These are phyloP conservation scores for Diaporthe velutina DNA, from an alignment of 2,329 filamentous ascomycete genomes.

Conservation along the genomic window DNA sequence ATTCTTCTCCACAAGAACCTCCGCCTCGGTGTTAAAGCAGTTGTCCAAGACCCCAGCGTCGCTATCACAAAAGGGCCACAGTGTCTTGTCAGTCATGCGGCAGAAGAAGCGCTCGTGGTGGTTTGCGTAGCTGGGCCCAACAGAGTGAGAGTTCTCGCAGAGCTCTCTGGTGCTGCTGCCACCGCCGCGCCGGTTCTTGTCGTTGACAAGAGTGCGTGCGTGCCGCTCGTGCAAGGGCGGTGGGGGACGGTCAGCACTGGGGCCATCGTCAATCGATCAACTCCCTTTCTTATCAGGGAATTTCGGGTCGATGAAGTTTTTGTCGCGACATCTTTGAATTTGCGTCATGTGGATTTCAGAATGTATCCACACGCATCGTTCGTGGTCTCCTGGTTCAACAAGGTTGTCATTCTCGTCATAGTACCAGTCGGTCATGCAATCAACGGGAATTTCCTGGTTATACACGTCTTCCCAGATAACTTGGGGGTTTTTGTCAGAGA, in stretches of 20 bases:
- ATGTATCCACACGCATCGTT: neutral
- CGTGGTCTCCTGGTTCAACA: neutral
- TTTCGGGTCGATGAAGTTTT: too few species aligned
- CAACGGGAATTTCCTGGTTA: neutral
- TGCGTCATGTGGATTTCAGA: neutral
- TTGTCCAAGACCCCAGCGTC: neutral
- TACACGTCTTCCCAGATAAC: neutral
- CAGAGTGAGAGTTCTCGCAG: conserved; percentile 13
- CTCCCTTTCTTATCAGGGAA: too few species aligned
- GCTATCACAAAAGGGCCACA: conserved; percentile 30
- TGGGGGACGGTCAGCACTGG: too few species aligned
- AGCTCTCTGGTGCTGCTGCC: neutral
- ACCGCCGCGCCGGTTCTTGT: neutral
- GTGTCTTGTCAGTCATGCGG: conserved; percentile 30
- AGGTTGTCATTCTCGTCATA: neutral
- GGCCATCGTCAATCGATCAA: too few species aligned
- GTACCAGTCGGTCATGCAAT: conserved; percentile 28
- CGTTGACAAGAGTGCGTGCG: neutral
- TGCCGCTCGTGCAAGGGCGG: neutral
- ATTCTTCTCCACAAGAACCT: neutral
- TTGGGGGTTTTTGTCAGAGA: neutral
- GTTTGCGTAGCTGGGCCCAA: conserved; percentile 24
- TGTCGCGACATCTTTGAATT: neutral
- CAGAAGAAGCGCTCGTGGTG: conserved; percentile 1
- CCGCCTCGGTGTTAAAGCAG: conserved; percentile 23